A percentile compares a stretch with the other conserved stretches of the same genome.
phyloP scores from a whole-genome alignment of 139 green algal genomes.

The Edaphochlamys debaryana region DNA sequence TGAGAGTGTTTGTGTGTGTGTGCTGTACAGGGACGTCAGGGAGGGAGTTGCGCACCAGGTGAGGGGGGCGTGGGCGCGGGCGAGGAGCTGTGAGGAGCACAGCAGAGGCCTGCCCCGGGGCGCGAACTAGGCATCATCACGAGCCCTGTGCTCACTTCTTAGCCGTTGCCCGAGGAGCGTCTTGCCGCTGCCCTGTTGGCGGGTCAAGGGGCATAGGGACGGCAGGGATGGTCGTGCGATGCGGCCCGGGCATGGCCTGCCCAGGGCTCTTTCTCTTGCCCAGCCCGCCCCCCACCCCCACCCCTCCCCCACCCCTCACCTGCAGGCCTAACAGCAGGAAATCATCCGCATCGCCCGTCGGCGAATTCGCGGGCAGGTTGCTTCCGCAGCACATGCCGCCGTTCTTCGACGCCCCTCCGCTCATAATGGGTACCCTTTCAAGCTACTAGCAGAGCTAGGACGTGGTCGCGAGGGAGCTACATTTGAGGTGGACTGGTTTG shows the following conservation, averaged over 20 bases:
- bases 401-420: no score
- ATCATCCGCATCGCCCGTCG: slow-evolving; percentile 3
- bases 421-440: neutral
- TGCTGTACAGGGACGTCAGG: no score
- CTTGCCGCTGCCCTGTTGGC: slow-evolving; percentile 19
- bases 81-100: no score
- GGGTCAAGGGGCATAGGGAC: neutral
- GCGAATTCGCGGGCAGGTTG: neutral
- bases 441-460: neutral
- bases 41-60: no score
- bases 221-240: neutral
- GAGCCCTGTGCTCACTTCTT: slow-evolving; percentile 3
- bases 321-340: slow-evolving; percentile 7
- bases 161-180: slow-evolving; percentile 4
- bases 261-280: neutral
- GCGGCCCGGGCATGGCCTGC: no score
- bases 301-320: neutral
- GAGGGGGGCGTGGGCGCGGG: no score
- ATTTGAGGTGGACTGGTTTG: neutral
- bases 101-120: no score
- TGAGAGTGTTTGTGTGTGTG: neutral
- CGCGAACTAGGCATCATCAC: no score
- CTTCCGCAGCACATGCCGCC: neutral
- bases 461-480: neutral
- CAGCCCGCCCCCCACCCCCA: neutral